Base-by-base conservation (phyloP, 2,329 filamentous ascomycete species). In the Alternaria burnsii region DNA sequence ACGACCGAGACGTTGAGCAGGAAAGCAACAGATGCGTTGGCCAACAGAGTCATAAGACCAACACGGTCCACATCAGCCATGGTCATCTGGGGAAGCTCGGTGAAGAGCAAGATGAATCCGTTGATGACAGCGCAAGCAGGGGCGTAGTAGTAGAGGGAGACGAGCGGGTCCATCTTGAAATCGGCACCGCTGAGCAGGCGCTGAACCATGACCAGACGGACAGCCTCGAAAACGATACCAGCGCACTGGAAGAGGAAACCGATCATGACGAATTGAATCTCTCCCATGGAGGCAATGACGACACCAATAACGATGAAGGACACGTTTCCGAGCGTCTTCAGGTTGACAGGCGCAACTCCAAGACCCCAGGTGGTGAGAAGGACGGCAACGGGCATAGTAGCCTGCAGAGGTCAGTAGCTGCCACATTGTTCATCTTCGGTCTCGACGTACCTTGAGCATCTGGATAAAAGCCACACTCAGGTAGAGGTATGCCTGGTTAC, bases 381-480 rank as follows among this genome's bases (percentile, higher is more conserved):
- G 53, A 98, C 94, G 55, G 93, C 94, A 61, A 98, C 94, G 16
- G 95, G 95, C 32, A 92, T 98, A 43, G 93, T 97, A 69, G 95
- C 95, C 92, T 94, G 32, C 5, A 32, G 11, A 41, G 34, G 66
- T 71, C 54, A 66, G 62, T 32, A 55, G 32, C 41, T 42, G 20
- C 22, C 28, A 16, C 22, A 10, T 2, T n/a, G 6, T 34, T 14
- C 3, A 32, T 7, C 22, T 18, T 20, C n/a, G 16, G 7, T 36
- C 38, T n/a, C 3, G 16, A 70, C 78, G 38, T 70, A 93, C 91
- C 91, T 98, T 98, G 80, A 98, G 89, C 94, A 98, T 98, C 85
- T 98, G 94, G 75, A 98, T 98, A 81, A 98, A 98, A 62, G 94
- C 91, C 60, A 98, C 94, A 69, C 91, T 95, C 63, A 98, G 88